phyloP scores from a whole-genome alignment of 495 filamentous ascomycete species.

The Aspergillus bridgeri region DNA sequence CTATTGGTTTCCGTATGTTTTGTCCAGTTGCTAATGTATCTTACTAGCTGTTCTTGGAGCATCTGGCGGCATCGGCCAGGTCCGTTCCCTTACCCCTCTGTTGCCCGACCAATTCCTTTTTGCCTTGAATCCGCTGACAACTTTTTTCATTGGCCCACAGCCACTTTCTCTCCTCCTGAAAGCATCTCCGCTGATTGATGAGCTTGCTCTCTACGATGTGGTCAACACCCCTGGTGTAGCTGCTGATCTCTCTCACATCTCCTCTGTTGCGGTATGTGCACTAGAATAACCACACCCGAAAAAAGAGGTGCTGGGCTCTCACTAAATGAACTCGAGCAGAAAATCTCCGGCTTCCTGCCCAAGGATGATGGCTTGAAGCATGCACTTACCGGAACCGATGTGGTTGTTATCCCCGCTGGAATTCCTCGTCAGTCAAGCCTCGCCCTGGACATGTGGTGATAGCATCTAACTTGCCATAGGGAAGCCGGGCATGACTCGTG shows the following conservation, averaged over 20 bases:
- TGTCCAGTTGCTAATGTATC: background rate
- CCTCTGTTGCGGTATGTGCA: slow-evolving; percentile 74
- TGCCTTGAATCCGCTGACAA: background rate
- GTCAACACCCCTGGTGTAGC: slow-evolving; percentile 97
- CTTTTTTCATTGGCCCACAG: slow-evolving; percentile 39
- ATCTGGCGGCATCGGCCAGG: slow-evolving; percentile 98
- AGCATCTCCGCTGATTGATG: slow-evolving; percentile 75
- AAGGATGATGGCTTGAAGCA: slow-evolving; percentile 84
- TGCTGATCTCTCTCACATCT: slow-evolving; percentile 96
- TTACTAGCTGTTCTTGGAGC: slow-evolving; percentile 84
- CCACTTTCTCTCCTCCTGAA: slow-evolving; percentile 95
- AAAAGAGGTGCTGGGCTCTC: background rate
- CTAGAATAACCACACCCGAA: background rate
- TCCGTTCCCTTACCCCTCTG: slow-evolving; percentile 28
- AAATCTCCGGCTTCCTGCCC: slow-evolving; percentile 86
- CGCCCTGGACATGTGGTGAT: background rate
- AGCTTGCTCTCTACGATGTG: slow-evolving; percentile 97
- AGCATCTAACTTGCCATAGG: slow-evolving; percentile 46
- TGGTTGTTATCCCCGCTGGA: slow-evolving; percentile 94
- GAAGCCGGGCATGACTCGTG: slow-evolving; percentile 98
- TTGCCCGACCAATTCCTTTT: background rate
- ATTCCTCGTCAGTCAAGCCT: slow-evolving; percentile 75
- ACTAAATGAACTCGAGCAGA: slow-evolving; percentile 45
- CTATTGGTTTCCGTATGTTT: background rate
- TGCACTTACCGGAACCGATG: slow-evolving; percentile 84